Evolutionary conservation across 2,329 filamentous ascomycete species (phyloP).

Genomic region (Phoma herbarum): DNA sequence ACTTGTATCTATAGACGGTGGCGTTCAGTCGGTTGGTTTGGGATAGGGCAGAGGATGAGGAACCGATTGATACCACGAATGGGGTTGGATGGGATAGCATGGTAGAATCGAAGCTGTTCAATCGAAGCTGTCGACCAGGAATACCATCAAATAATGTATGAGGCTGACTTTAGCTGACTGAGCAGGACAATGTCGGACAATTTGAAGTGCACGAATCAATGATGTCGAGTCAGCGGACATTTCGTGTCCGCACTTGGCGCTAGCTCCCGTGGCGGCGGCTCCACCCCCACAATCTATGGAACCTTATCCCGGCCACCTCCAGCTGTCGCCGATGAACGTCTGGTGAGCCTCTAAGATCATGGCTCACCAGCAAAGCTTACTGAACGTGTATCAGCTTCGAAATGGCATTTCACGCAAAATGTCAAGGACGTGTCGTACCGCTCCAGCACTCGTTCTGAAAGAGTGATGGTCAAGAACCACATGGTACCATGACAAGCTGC

Average conservation of each 20-base stretch:
- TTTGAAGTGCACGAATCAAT: neutral
- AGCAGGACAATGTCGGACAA: neutral
- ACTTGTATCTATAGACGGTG: constrained; percentile 15
- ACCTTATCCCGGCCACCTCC: neutral
- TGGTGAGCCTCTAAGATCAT: neutral
- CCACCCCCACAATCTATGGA: neutral
- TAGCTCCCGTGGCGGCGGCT: constrained; percentile 4
- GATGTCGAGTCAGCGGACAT: constrained; percentile 3
- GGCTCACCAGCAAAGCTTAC: neutral
- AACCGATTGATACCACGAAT: neutral
- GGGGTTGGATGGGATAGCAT: neutral
- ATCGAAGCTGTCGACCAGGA: neutral
- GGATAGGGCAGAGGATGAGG: neutral
- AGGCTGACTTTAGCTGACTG: neutral
- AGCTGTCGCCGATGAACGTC: neutral
- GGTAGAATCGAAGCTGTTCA: neutral
- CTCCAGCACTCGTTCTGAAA: neutral
- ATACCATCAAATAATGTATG: neutral
- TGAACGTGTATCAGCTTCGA: neutral
- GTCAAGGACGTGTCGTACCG: no score
- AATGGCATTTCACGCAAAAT: neutral
- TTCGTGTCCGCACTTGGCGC: neutral
- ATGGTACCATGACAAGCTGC: neutral
- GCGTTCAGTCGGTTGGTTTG: constrained; percentile 6
- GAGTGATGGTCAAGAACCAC: neutral